Evolutionary conservation across 2,329 filamentous ascomycete species (phyloP), one percentile per base, ranked within the genome.

Genomic region (Davidsoniella neocaledoniae): DNA sequence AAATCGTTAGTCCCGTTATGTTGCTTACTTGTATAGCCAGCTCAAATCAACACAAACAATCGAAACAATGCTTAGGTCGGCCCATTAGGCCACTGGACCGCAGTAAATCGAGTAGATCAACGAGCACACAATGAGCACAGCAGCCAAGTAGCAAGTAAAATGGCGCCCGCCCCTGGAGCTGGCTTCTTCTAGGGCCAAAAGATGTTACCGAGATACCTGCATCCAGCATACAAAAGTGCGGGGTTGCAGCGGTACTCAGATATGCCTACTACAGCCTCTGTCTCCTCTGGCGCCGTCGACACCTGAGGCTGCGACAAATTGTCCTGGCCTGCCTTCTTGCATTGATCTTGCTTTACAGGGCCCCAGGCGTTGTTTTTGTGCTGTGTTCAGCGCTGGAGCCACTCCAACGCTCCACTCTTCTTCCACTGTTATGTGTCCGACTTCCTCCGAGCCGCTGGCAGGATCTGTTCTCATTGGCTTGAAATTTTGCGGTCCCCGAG

Each of bases 401-500:
- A 47, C 48, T 44, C 48, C 41, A 44, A 40, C 37, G 51, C 48
- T 53, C 51, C 51, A 53, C 51, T 53, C 26, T 53, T 53, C 51
- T 53, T 46, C 51, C 47, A 53, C 48, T 23, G 48, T 50, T 53
- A 49, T 42, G 51, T 50, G 51, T 50, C 51, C 51, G 51, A 53
- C 48, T 53, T 53, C 51, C 51, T 53, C 51, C 51, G 51, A 53
- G 51, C 51, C 48, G 41, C 26, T 48, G 45, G 48, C 48, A 53
- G 48, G 44, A 43, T 50, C 43, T 23, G 51, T 16, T 53, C 48
- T 53, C 44, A 53, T 53, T 53, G 51, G 51, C 48, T 50, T 53
- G 51, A 53, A 50, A 53, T 53, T 53, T 53, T 53, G 51, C 51
- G 48, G 51, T 47, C 51, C 51, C 51, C 51, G 51, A 53, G 51